Evolutionary conservation across 306 rosid genomes (phyloP), one percentile per base, ranked within the genome.

Genomic region (Quercus gilva): DNA sequence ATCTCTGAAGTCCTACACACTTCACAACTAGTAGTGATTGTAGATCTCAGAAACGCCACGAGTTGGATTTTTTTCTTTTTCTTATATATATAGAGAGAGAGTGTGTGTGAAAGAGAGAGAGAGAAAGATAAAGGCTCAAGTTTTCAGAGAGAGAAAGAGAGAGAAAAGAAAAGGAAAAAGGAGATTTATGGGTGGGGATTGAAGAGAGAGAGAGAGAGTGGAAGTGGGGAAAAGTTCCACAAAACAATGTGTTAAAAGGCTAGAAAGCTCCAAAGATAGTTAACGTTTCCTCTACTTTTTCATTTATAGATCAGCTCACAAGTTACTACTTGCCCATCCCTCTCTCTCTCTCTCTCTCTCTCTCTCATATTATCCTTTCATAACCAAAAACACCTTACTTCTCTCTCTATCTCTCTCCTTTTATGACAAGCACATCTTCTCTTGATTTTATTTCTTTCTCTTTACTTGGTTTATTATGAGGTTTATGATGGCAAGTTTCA

Each of bases 41-140:
- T 78, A 86, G 92, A 92, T 85, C 94, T 92, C 88, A 87, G 83
- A 61, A 56, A 57, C 74, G 58, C 35, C 73, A 84, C 64, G 33
- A 25, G 69, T 76, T 74, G 67, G 73, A 71, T 45, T 64, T 51
- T 78, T 29, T 53, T 64, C 60, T 57, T 4, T 71, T 77, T 21
- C 55, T 15, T 4, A 5, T 19, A 10, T 33, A 45, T 41, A 55
- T 43, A 67, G 13, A 74, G 4, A 51, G 17, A 68, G 75, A 69
- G 43, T 0, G 41, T 35, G 35, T 33, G 69, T 58, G 73, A 35
- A 19, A 31, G 51, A 59, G 55, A 28, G n/a, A 19, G 69, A 65
- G 71, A 59, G 72, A 31, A 43, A 37, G 18, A 51, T 77, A 35
- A 52, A 45, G 28, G 41, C 53, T 84, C 78, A 74, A 74, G 80